A percentile compares a stretch with the other conserved stretches of the same genome.
Evolutionary conservation across 495 filamentous ascomycete genomes (phyloP).

Genomic region (Clohesyomyces aquaticus): DNA sequence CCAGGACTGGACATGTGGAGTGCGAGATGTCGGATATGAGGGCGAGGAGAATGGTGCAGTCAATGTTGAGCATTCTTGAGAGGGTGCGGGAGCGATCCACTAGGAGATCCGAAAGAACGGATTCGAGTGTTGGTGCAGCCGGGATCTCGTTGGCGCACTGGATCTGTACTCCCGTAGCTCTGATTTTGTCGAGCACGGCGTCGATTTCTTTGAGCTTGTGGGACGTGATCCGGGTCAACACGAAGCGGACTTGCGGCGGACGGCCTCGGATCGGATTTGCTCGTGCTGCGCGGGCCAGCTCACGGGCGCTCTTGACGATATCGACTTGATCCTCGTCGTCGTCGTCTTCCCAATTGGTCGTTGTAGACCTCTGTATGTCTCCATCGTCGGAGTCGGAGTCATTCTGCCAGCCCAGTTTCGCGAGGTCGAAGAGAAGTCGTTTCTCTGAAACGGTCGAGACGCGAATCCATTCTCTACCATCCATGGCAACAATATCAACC

Average conservation of each 20-base stretch:
- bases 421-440: constrained; percentile 48
- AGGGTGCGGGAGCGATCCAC: constrained; percentile 59
- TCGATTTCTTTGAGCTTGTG: constrained; percentile 59
- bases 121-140: constrained; percentile 36
- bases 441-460: constrained; percentile 44
- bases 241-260: constrained; percentile 56
- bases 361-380: constrained; percentile 39
- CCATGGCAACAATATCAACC: constrained; percentile 44
- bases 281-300: constrained; percentile 58
- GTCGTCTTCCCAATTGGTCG: constrained; percentile 12
- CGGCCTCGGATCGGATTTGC: constrained; percentile 60
- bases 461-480: constrained; percentile 47
- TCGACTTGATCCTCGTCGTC: constrained; percentile 45
- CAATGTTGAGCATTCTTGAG: constrained; percentile 66
- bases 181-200: constrained; percentile 59
- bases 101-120: constrained; percentile 53
- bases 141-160: constrained; percentile 42
- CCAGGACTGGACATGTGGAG: constrained; percentile 50
- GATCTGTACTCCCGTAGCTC: constrained; percentile 60
- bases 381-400: constrained; percentile 48
- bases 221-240: constrained; percentile 62
- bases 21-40: constrained; percentile 74
- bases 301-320: constrained; percentile 60
- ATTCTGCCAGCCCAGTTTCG: constrained; percentile 48
- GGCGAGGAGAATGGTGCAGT: constrained; percentile 74